Percentiles rank a stretch among this genome's conserved stretches.
Evolutionary conservation across 208 protist genomes (phyloP).

Genomic region (Leishmania tropica): DNA sequence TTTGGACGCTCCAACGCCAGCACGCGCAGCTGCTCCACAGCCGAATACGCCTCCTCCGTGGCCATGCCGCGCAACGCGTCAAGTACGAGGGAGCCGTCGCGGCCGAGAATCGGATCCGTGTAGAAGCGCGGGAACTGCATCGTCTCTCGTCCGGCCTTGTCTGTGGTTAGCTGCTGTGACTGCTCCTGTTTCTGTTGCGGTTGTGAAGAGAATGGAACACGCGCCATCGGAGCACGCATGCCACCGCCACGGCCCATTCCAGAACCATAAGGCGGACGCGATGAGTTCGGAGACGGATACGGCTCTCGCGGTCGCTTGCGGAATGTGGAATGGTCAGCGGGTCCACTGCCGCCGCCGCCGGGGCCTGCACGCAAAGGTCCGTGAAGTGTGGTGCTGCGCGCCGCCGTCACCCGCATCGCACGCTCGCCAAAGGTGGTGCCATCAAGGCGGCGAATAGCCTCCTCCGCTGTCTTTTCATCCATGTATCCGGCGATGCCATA

Average conservation of each 20-base stretch:
- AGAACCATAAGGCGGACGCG: constrained; percentile 3
- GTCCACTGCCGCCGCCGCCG: constrained; percentile 26
- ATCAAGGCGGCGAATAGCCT: constrained; percentile 77
- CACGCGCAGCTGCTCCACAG: constrained; percentile 88
- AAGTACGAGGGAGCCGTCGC: constrained; percentile 61
- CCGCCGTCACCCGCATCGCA: constrained; percentile 66
- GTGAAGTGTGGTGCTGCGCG: constrained; percentile 28
- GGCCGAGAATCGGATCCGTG: constrained; percentile 64
- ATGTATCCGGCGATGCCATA: constrained; percentile 84
- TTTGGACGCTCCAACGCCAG: constrained; percentile 69
- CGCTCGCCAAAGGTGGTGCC: constrained; percentile 73
- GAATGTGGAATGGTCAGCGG: constrained; percentile 24
- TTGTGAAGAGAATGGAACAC: constrained; percentile 17
- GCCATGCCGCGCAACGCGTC: constrained; percentile 54
- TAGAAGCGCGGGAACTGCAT: constrained; percentile 66
- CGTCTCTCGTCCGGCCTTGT: constrained; percentile 32
- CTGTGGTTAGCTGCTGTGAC: constrained; percentile 12
- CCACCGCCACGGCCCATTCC: constrained; percentile 14
- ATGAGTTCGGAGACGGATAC: constrained; percentile 3
- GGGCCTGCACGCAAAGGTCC: constrained; percentile 20
- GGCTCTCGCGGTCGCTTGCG: constrained; percentile 37
- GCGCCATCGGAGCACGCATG: constrained; percentile 12
- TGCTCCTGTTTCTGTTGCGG: constrained; percentile 9
- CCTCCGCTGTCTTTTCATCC: constrained; percentile 72
- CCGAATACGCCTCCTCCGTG: constrained; percentile 80